These are phyloP conservation scores for Verticillium longisporum DNA, from an alignment of 2,329 filamentous ascomycete species.

Conservation along the genomic window DNA sequence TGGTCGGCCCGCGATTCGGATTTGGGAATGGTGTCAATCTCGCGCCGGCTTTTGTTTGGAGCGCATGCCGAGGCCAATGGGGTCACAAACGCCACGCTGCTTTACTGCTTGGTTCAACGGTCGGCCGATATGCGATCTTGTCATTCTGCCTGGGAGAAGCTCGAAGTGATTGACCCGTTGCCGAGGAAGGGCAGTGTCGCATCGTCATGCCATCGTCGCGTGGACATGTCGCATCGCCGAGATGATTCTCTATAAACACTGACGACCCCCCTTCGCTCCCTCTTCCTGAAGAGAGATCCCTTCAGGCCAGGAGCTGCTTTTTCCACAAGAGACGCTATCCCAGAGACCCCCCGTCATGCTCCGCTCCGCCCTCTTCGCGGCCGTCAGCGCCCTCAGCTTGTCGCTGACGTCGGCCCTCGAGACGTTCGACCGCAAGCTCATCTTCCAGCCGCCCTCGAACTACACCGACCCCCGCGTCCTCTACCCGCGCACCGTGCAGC, in stretches of 20 bases:
- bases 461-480: slow-evolving; percentile 36
- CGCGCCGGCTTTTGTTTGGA: not conserved
- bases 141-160: not conserved
- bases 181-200: not conserved
- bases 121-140: not conserved
- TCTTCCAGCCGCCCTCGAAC: slow-evolving; percentile 34
- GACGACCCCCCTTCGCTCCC: not conserved
- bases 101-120: not conserved
- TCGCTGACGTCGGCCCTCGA: slow-evolving; percentile 8
- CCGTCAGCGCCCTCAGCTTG: slow-evolving; percentile 3
- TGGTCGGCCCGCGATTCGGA: not conserved
- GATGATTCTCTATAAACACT: not conserved
- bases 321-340: not conserved
- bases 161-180: not conserved
- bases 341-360: slow-evolving; percentile 5
- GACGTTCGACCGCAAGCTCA: slow-evolving; percentile 20
- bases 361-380: slow-evolving; percentile 8
- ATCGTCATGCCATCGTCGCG: not conserved
- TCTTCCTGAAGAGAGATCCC: too few relatives aligned
- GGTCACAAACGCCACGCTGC: not conserved
- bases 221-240: not conserved
- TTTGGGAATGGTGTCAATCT: not conserved
- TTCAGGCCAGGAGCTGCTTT: not conserved
- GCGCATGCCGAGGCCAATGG: not conserved
- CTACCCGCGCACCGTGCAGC: slow-evolving; percentile 36